A percentile compares a stretch with the other conserved stretches of the same genome.
Evolutionary conservation across 495 filamentous ascomycete species (phyloP).

Genomic region (Platismatia glauca): DNA sequence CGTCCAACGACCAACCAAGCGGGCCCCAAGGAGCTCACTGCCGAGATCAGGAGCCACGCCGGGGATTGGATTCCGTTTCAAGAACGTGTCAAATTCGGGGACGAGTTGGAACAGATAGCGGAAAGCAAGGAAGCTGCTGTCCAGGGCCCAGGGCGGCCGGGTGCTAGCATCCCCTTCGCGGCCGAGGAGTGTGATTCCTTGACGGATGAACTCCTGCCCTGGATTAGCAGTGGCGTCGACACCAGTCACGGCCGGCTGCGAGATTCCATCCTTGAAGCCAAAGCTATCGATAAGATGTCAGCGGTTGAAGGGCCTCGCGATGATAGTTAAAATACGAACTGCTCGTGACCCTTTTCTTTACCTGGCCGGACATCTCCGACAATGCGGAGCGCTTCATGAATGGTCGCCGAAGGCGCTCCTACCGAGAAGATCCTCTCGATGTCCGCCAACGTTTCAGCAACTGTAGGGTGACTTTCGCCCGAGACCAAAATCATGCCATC

Average conservation of each 20-base stretch:
- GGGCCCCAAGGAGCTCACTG: conserved; percentile 33
- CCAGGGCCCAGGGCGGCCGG: conserved; percentile 31
- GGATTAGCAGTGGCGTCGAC: conserved; percentile 22
- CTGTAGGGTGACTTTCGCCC: conserved; percentile 23
- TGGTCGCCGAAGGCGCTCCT: conserved; percentile 12
- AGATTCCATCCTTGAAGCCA: conserved; percentile 31
- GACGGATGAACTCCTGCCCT: conserved; percentile 22
- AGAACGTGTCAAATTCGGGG: conserved; percentile 28
- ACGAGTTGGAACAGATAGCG: conserved; percentile 34
- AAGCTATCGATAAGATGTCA: conserved; percentile 26
- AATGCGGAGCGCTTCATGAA: conserved; percentile 25
- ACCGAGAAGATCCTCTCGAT: conserved; percentile 25
- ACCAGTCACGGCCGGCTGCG: conserved; percentile 27
- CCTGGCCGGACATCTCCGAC: conserved; percentile 29
- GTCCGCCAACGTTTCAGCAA: conserved; percentile 18
- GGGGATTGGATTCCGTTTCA: conserved; percentile 23
- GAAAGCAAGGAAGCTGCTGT: conserved; percentile 34
- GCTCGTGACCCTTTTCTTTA: conserved; percentile 30
- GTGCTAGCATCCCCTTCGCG: conserved; percentile 22
- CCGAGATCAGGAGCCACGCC: conserved; percentile 16
- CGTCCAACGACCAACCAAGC: conserved; percentile 37
- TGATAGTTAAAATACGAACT: conserved; percentile 23
- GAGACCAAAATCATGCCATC: conserved; percentile 28
- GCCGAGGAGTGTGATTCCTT: conserved; percentile 28
- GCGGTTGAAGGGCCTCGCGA: not conserved